These are phyloP conservation scores for Stagonosporopsis tanaceti DNA, from an alignment of 2,329 filamentous ascomycete genomes.

Conservation along the genomic window DNA sequence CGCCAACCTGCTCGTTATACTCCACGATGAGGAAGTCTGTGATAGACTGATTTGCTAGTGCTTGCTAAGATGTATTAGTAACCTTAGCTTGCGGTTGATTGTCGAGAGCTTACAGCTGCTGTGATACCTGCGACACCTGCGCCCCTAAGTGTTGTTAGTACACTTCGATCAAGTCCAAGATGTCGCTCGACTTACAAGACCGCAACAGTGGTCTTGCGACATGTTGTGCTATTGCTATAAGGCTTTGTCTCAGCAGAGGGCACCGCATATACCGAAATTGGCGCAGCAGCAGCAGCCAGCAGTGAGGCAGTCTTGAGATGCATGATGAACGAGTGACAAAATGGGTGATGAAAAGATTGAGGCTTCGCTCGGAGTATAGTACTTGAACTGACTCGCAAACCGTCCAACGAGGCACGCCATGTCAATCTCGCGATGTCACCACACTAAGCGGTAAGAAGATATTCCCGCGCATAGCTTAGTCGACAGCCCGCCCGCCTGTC, in stretches of 20 bases:
- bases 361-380: neutral
- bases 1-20: constrained; percentile 68
- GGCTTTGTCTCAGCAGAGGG: constrained; percentile 22
- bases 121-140: constrained; percentile 70
- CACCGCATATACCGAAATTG: constrained; percentile 22
- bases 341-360: neutral
- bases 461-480: neutral
- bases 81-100: neutral
- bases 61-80: constrained; percentile 54
- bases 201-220: constrained; percentile 43
- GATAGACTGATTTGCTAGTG: constrained; percentile 67
- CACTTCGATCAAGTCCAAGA: neutral
- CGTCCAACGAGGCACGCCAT: neutral
- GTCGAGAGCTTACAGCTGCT: constrained; percentile 58
- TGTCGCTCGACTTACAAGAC: constrained; percentile 34
- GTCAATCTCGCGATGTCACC: constrained; percentile 1
- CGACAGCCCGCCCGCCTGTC: neutral
- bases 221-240: constrained; percentile 37
- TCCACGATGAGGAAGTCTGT: constrained; percentile 72
- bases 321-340: constrained; percentile 2
- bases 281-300: constrained; percentile 1
- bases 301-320: constrained; percentile 1
- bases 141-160: constrained; percentile 48
- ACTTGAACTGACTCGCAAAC: neutral
- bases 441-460: constrained; percentile 9